phyloP scores from a whole-genome alignment of 2,329 filamentous ascomycete genomes.

The Aspergillus caelatus region DNA sequence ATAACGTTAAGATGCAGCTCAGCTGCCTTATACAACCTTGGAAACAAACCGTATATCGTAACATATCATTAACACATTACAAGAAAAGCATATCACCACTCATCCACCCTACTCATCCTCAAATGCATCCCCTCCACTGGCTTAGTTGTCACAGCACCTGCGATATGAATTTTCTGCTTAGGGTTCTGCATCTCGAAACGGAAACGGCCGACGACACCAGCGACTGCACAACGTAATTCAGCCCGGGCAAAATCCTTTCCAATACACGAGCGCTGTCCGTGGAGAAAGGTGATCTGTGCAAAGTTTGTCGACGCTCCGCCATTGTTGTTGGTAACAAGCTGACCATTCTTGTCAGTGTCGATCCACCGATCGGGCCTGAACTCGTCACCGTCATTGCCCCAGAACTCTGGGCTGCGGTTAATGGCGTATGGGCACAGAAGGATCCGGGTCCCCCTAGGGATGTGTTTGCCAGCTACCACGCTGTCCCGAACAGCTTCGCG shows the following conservation, averaged over 20 bases:
- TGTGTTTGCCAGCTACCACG: constrained; percentile 63
- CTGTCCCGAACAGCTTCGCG: constrained; percentile 45
- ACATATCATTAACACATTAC: constrained; percentile 5
- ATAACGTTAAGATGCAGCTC: not conserved
- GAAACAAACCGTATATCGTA: not conserved
- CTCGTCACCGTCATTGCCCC: constrained; percentile 71
- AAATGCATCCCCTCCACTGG: constrained; percentile 44
- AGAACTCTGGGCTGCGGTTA: constrained; percentile 70
- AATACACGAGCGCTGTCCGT: constrained; percentile 42
- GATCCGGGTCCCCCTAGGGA: constrained; percentile 72
- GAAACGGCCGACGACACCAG: constrained; percentile 41
- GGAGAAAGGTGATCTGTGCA: constrained; percentile 43
- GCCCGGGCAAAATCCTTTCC: constrained; percentile 48
- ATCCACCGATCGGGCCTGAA: constrained; percentile 83
- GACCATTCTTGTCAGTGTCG: constrained; percentile 57
- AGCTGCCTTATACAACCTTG: not conserved
- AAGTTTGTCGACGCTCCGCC: constrained; percentile 43
- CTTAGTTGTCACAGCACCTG: constrained; percentile 42
- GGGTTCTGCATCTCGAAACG: constrained; percentile 40
- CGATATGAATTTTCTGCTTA: constrained; percentile 39
- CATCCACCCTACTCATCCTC: constrained; percentile 34
- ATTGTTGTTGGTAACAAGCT: constrained; percentile 56
- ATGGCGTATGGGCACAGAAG: constrained; percentile 69
- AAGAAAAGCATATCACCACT: constrained; percentile 27
- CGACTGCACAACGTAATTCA: constrained; percentile 44